Conservation (phyloP, 176 grass and related monocot species). For the Miscanthus lutarioriparius region DNA sequence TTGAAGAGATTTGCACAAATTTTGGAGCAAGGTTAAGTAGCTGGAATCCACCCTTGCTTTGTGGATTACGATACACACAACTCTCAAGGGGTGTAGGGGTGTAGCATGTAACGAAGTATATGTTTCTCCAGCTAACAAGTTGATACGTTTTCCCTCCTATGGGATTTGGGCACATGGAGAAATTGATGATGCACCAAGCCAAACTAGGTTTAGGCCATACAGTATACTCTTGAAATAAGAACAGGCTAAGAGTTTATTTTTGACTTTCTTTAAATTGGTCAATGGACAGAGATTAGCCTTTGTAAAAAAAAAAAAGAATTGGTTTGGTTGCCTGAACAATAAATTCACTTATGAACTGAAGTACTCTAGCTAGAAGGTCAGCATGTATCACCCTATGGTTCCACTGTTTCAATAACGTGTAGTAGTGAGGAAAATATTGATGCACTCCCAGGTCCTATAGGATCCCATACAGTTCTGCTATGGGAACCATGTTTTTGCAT, state of each 20-base stretch:
- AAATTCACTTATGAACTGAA: not conserved
- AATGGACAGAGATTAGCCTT: not conserved
- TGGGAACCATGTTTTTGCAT: conserved; percentile 2
- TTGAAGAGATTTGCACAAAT: not conserved
- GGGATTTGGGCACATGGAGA: not conserved
- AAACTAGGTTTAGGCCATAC: conserved; percentile 1
- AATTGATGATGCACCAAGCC: not conserved
- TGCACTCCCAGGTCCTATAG: not conserved
- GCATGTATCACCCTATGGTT: not conserved
- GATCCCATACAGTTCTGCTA: not conserved
- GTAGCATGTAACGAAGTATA: not conserved
- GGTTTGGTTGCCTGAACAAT: not conserved
- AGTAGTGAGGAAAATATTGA: not conserved
- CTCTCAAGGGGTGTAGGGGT: not conserved
- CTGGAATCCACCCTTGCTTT: not conserved
- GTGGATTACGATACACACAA: too few species aligned
- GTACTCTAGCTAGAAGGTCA: not conserved
- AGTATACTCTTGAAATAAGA: not conserved
- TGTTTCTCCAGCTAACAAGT: not conserved
- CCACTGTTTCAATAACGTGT: not conserved
- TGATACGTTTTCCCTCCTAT: not conserved
- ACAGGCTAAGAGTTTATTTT: not conserved
- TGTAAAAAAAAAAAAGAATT: not conserved
- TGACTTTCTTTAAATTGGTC: conserved; percentile 5
- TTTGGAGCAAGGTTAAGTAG: not conserved